Base-by-base conservation (phyloP, 306 rosid genomes). In the Cucumis hystrix region DNA sequence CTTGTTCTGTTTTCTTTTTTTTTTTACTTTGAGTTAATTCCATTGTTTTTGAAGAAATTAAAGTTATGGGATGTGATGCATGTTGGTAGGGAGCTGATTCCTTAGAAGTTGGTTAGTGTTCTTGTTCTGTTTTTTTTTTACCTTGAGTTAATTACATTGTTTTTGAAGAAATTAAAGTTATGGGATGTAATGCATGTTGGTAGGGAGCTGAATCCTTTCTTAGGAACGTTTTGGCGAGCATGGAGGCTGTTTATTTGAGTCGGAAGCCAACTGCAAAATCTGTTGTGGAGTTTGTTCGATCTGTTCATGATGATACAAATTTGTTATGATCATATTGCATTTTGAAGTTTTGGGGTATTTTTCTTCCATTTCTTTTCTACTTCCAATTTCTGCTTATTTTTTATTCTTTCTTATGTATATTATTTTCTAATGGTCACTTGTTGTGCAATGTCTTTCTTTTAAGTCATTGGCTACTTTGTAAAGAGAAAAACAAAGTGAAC, bases 311-410 rank as follows among this genome's bases (percentile, higher is more conserved):
- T 33, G 81, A 85, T 47, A 81, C 78, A n/a, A 47, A 77, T 95
- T 75, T 86, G 88, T 87, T 89, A 90, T 81, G 99, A 95, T 80
- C 99, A 95, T 85, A 79, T 95, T 66, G 99, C 99, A 23, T 95
- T 95, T 81, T 88, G 99, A 70, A 95, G 97, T 28, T 87, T 90
- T 82, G 97, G 97, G 92, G 97, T 95, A 90, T n/a, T n/a, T 77
- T 21, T 80, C 54, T 33, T 55, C 14, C 47, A n/a, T 75, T 72
- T 40, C 8, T 10, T 40, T 40, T 40, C 43, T 40, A 40, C 43
- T 40, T 40, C 8, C 43, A 40, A 76, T 63, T 35, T n/a, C 20
- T n/a, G n/a, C n/a, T n/a, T n/a, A n/a, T n/a, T n/a, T n/a, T n/a
- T n/a, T n/a, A n/a, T n/a, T n/a, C n/a, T n/a, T n/a, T n/a, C n/a